Conservation (phyloP, 2,329 filamentous ascomycete genomes). For the Stemphylium beticola region DNA sequence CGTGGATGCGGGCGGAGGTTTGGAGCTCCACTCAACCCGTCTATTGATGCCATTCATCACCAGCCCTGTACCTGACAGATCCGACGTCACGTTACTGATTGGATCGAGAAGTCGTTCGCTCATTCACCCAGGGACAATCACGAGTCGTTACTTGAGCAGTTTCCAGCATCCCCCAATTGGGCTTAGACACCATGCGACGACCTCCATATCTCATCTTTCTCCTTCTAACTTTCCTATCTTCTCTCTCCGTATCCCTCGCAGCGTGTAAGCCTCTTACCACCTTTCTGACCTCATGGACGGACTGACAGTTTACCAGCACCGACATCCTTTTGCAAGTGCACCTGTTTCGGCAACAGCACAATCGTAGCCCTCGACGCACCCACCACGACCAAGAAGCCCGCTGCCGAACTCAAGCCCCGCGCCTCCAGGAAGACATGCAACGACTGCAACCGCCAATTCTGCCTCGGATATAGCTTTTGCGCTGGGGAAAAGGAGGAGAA, state of each 20-base stretch:
- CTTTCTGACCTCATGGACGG: not conserved
- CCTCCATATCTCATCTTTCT: constrained; percentile 30
- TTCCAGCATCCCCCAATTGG: not conserved
- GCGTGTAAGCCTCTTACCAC: constrained; percentile 46
- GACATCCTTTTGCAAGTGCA: constrained; percentile 75
- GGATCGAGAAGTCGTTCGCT: not conserved
- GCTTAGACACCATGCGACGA: constrained; percentile 28
- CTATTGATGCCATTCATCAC: not conserved
- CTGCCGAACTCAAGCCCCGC: constrained; percentile 24
- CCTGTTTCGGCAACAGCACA: constrained; percentile 70
- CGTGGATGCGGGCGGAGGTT: constrained; percentile 22
- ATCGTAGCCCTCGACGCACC: constrained; percentile 68
- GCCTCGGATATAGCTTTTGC: constrained; percentile 67
- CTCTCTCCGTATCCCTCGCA: constrained; percentile 51
- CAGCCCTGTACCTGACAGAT: not conserved
- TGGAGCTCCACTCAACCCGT: constrained; percentile 14
- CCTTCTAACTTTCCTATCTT: constrained; percentile 38
- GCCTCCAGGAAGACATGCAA: constrained; percentile 61
- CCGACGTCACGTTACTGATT: not conserved
- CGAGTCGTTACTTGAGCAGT: not conserved
- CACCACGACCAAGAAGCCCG: constrained; percentile 31
- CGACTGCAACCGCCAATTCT: constrained; percentile 72
- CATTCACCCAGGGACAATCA: not conserved
- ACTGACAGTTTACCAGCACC: constrained; percentile 47
- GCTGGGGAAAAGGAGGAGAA: constrained; percentile 67